Base-by-base conservation (phyloP, 495 filamentous ascomycete species). In the Penicillium dipodomyicola region DNA sequence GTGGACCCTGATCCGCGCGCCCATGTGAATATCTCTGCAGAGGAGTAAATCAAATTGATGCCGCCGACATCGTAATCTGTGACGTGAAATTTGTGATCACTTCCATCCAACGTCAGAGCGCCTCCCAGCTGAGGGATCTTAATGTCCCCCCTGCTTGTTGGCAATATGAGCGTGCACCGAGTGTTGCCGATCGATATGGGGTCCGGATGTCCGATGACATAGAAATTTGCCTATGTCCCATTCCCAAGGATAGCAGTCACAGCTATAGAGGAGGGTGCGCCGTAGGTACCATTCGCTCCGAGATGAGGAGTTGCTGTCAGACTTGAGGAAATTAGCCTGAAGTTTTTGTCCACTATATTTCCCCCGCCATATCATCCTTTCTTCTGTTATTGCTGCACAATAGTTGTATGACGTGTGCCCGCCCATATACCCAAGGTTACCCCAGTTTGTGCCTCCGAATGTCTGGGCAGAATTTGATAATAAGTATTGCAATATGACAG, bases 1-100 rank as follows among this genome's bases (percentile, higher is more conserved):
- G 77, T 80, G 2, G 72, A 65, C 22, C 75, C 78, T 51, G 79
- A 73, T 40, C 75, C 75, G 63, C 57, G 43, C 32, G 83, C 77
- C 82, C 81, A 83, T 0, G 85, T 87, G 48, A 87, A 87, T 27
- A 89, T 77, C 47, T 92, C 87, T 0, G 84, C 85, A 3, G 87
- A 83, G 0, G 85, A 89, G 69, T 90, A 91, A 1, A 90, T 67
- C 23, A 91, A 56, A 9, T 71, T 82, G 3, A 72, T 70, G 14
- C 77, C 77, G 12, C 75, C 79, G 40, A 90, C 64, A 41, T 82
- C 72, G 54, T 90, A 91, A 67, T 92, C 86, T 7, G 82, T 84
- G 20, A 90, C 83, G 58, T 86, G 80, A 40, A 84, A 76, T 63
- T 90, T 90, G 0, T 84, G 86, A 64, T 91, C 87, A 29, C 86